Percentiles rank a stretch among this genome's conserved stretches.
phyloP scores from a whole-genome alignment of 2,329 filamentous ascomycete species.

The Exophiala sideris region DNA sequence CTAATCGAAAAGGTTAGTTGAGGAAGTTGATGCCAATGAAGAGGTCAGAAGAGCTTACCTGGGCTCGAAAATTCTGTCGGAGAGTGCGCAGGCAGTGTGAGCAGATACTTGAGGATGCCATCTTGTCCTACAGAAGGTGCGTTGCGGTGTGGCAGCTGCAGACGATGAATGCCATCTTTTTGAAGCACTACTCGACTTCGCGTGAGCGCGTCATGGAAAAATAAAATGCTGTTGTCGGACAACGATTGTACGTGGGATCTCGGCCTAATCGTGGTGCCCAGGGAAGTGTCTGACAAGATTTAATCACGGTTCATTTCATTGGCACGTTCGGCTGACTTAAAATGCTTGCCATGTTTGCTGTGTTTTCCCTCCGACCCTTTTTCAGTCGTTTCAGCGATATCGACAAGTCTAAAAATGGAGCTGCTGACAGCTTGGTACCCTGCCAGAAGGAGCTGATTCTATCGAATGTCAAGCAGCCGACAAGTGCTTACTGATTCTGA shows the following conservation, averaged over 20 bases:
- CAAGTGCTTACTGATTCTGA: constrained; percentile 22
- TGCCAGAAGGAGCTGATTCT: constrained; percentile 11
- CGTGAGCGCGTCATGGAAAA: constrained; percentile 20
- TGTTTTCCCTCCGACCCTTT: neutral
- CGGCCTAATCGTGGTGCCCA: no score
- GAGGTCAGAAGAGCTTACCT: neutral
- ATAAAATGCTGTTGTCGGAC: neutral
- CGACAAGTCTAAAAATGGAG: constrained; percentile 12
- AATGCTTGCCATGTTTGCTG: constrained; percentile 2
- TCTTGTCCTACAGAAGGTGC: neutral
- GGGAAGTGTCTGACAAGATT: no score
- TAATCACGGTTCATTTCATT: no score
- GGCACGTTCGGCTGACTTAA: no score
- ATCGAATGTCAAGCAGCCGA: neutral
- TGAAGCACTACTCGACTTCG: neutral
- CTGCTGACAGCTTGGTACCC: constrained; percentile 11
- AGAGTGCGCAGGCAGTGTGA: constrained; percentile 24
- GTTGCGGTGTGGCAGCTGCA: neutral
- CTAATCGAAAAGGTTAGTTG: constrained; percentile 2
- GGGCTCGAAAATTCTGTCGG: constrained; percentile 14
- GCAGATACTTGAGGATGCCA: constrained; percentile 22
- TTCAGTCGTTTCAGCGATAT: neutral
- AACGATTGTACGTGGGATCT: no score
- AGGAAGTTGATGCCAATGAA: neutral
- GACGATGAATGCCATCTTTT: neutral